phyloP scores from a whole-genome alignment of 768 basidiomycete species.

The Amanita rimosa region DNA sequence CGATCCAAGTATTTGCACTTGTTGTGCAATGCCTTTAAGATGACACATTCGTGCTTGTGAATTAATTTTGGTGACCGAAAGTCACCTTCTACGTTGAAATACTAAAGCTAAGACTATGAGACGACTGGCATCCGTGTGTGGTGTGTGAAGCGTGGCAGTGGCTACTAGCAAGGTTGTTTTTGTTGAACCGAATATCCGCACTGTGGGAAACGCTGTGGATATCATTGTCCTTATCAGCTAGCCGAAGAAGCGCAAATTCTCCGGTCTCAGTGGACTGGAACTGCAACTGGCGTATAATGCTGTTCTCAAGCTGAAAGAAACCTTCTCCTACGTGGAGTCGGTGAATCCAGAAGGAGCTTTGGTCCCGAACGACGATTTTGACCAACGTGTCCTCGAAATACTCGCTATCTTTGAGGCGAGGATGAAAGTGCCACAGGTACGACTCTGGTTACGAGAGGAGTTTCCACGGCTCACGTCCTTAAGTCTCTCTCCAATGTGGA shows the following conservation, averaged over 20 bases:
- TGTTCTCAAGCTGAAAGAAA: constrained; percentile 8
- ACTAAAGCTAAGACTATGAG: too few relatives aligned
- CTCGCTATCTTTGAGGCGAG: constrained; percentile 9
- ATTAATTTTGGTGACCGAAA: too few relatives aligned
- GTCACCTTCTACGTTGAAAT: too few relatives aligned
- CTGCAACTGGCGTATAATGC: constrained; percentile 8
- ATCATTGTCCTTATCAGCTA: not conserved
- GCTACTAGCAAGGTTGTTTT: too few relatives aligned
- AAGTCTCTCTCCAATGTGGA: constrained; percentile 5
- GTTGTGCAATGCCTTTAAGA: not conserved
- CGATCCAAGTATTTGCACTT: not conserved
- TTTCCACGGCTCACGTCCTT: not conserved
- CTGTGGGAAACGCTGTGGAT: too few relatives aligned
- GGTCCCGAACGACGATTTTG: constrained; percentile 7
- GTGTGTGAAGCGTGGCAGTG: too few relatives aligned
- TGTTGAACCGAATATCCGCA: too few relatives aligned
- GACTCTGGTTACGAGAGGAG: constrained; percentile 7
- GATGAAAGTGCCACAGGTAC: constrained; percentile 9
- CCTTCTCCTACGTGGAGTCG: constrained; percentile 8
- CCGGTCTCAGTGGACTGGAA: constrained; percentile 11
- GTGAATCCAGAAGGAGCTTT: not conserved
- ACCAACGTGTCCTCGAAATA: constrained; percentile 8
- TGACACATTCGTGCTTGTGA: not conserved
- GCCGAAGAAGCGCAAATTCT: constrained; percentile 11
- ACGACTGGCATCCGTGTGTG: too few relatives aligned